Conservation (phyloP, 2,329 filamentous ascomycete genomes). For the Fusarium aywerte region DNA sequence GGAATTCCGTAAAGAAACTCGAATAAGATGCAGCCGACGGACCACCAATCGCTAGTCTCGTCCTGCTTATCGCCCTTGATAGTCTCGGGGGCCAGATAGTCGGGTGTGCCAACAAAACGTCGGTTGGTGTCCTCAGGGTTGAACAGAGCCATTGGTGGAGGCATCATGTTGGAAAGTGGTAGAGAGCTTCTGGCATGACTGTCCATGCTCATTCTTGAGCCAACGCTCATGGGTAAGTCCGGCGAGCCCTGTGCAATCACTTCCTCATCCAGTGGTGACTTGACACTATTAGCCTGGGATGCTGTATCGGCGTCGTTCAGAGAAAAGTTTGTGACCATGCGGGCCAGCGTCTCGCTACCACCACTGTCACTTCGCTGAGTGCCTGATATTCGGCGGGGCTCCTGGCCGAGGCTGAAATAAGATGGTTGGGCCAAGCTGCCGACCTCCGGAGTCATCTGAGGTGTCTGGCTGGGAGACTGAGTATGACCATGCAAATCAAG, state of each 20-base stretch:
- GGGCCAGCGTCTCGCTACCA: constrained; percentile 84
- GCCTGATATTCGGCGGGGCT: constrained; percentile 74
- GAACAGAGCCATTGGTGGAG: constrained; percentile 92
- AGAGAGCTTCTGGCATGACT: constrained; percentile 50
- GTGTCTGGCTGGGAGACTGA: constrained; percentile 85
- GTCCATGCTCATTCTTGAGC: constrained; percentile 49
- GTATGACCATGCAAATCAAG: constrained; percentile 81
- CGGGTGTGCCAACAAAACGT: constrained; percentile 94
- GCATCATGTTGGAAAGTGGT: constrained; percentile 75
- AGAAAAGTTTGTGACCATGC: constrained; percentile 84
- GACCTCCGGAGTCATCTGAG: constrained; percentile 81
- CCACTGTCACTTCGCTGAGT: constrained; percentile 91
- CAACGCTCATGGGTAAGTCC: constrained; percentile 68
- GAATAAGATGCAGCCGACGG: constrained; percentile 96
- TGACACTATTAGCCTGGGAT: constrained; percentile 58
- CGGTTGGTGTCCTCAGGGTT: constrained; percentile 94
- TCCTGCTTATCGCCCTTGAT: constrained; percentile 96
- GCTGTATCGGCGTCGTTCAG: constrained; percentile 69
- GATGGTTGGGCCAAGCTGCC: constrained; percentile 81
- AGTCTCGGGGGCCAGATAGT: constrained; percentile 96
- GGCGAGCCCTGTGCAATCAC: constrained; percentile 79
- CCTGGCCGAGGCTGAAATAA: constrained; percentile 84
- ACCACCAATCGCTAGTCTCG: constrained; percentile 99
- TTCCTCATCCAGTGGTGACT: constrained; percentile 79
- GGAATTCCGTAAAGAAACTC: constrained; percentile 95